Evolutionary conservation across 2,329 filamentous ascomycete genomes (phyloP).

Genomic region (Claviceps sp.): DNA sequence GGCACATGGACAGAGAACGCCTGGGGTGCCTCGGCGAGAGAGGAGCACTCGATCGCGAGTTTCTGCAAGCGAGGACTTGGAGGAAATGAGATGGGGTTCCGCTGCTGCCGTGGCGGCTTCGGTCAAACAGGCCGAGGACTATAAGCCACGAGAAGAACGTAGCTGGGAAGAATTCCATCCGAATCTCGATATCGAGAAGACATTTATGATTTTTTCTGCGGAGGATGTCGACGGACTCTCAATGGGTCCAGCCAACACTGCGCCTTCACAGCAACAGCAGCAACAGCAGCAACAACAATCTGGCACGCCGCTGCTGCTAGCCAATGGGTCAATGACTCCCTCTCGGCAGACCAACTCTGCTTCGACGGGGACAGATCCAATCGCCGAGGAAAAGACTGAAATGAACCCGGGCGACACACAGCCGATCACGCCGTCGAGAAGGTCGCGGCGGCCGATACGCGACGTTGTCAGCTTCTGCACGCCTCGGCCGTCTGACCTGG

Average conservation of each 20-base stretch:
- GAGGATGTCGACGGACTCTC: constrained; percentile 72
- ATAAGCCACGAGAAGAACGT: constrained; percentile 92
- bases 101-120: constrained; percentile 81
- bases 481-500: constrained; percentile 30
- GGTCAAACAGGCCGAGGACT: constrained; percentile 84
- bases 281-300: constrained; percentile 23
- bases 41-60: constrained; percentile 41
- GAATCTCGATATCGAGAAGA: constrained; percentile 77
- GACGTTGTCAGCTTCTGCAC: constrained; percentile 42
- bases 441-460: constrained; percentile 31
- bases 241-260: constrained; percentile 11
- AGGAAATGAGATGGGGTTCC: constrained; percentile 64
- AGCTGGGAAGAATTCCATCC: constrained; percentile 98
- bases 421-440: constrained; percentile 21
- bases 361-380: constrained; percentile 29
- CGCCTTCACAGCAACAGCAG: too few species aligned
- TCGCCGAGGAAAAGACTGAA: constrained; percentile 19
- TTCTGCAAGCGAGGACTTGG: constrained; percentile 38
- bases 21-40: constrained; percentile 41
- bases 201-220: constrained; percentile 64
- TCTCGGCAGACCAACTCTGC: constrained; percentile 30
- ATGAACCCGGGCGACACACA: constrained; percentile 18
- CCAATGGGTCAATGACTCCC: constrained; percentile 32
- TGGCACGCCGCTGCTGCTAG: constrained; percentile 15
- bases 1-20: constrained; percentile 21